Percentiles rank a stretch among this genome's conserved stretches.
These are phyloP conservation scores for Phycomyces blakesleeanus DNA, from an alignment of 192 early-diverging fungal species.

Conservation along the genomic window DNA sequence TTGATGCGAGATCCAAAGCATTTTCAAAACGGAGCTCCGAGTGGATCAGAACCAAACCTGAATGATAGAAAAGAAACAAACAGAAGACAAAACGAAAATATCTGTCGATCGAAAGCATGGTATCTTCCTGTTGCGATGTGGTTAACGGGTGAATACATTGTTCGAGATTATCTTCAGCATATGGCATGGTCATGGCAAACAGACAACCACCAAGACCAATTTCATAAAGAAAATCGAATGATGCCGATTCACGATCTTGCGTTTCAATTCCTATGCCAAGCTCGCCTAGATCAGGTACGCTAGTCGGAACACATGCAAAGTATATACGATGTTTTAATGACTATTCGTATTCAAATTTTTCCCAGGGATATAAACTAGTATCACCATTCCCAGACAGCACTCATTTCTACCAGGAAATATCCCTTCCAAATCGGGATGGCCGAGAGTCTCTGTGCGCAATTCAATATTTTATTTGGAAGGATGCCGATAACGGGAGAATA, in stretches of 20 bases:
- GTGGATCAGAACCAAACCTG: background rate
- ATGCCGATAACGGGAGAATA: conserved; percentile 38
- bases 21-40: conserved; percentile 2
- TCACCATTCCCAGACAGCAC: conserved; percentile 35
- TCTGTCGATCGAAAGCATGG: conserved; percentile 19
- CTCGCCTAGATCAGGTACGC: conserved; percentile 42
- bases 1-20: conserved; percentile 42
- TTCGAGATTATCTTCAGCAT: conserved; percentile 46
- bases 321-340: background rate
- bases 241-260: conserved; percentile 52
- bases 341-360: background rate
- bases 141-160: conserved; percentile 37
- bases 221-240: conserved; percentile 32
- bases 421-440: conserved; percentile 8
- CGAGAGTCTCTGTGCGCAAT: conserved; percentile 32
- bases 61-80: background rate
- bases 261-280: conserved; percentile 52
- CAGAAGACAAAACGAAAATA: background rate
- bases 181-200: conserved; percentile 47
- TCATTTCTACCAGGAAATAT: conserved; percentile 49
- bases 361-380: conserved; percentile 37
- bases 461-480: conserved; percentile 51
- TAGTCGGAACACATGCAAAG: background rate
- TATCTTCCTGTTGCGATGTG: conserved; percentile 23
- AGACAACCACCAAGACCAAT: conserved; percentile 22